A percentile compares a stretch with the other conserved stretches of the same genome.
phyloP scores from a whole-genome alignment of 768 basidiomycete genomes.

The Suillus weaverae region DNA sequence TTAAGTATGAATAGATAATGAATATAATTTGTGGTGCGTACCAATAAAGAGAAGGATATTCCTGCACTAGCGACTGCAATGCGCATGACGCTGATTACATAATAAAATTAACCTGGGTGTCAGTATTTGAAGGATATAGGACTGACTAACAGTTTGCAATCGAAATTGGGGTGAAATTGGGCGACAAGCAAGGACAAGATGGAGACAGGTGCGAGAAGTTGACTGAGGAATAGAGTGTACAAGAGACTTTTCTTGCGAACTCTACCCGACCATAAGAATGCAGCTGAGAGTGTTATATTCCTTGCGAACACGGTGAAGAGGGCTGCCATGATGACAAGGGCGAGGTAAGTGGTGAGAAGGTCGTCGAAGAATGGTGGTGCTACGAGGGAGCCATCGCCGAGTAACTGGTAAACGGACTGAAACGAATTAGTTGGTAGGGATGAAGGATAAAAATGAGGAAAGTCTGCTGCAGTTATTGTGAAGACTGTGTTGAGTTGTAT shows the following conservation, averaged over 20 bases:
- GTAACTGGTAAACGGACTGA: conserved; percentile 40
- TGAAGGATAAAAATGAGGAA: conserved; percentile 42
- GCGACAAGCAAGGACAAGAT: conserved; percentile 46
- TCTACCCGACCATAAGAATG: conserved; percentile 54
- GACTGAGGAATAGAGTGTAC: conserved; percentile 54
- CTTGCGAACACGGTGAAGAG: conserved; percentile 52
- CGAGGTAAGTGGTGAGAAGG: conserved; percentile 38
- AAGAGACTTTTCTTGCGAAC: conserved; percentile 62
- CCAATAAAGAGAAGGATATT: conserved; percentile 42
- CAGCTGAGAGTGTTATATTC: conserved; percentile 50
- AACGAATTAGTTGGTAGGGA: conserved; percentile 43
- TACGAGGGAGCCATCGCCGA: conserved; percentile 60
- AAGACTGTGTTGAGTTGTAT: conserved; percentile 51
- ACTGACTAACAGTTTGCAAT: conserved; percentile 49
- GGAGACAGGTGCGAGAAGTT: conserved; percentile 48
- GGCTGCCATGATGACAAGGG: conserved; percentile 48
- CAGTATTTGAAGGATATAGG: background rate
- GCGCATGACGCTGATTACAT: conserved; percentile 34
- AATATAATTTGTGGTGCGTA: conserved; percentile 15
- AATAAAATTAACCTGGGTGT: background rate
- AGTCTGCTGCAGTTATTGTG: conserved; percentile 49
- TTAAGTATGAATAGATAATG: background rate
- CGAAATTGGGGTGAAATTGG: conserved; percentile 40
- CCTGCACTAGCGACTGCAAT: conserved; percentile 38
- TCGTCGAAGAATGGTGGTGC: conserved; percentile 48